phyloP scores from a whole-genome alignment of 306 rosid species.

The cucumber (Cucumis sativus) region Cucumber_9930_V3 NC_026661.2:10807501-10808000 shows the following conservation, averaged over 20 bases:
- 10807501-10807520: constrained; percentile 46
- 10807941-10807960: background rate
- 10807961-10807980: background rate
- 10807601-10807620: background rate
- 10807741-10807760: background rate
- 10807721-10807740: background rate
- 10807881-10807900: background rate
- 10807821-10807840: background rate
- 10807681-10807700: background rate
- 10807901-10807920: background rate
- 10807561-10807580: background rate
- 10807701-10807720: background rate
- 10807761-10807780: background rate
- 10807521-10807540: background rate
- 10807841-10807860: background rate
- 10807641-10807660: background rate
- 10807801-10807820: background rate
- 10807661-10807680: background rate
- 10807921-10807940: background rate
- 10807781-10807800: background rate
- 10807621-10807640: background rate
- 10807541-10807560: background rate
- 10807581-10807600: background rate
- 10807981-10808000: background rate
- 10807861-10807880: background rate